Percentiles rank a stretch among this genome's conserved stretches.
Conservation (phyloP, 805 yeast species). For the Monosporozyma yasuniensis region DNA sequence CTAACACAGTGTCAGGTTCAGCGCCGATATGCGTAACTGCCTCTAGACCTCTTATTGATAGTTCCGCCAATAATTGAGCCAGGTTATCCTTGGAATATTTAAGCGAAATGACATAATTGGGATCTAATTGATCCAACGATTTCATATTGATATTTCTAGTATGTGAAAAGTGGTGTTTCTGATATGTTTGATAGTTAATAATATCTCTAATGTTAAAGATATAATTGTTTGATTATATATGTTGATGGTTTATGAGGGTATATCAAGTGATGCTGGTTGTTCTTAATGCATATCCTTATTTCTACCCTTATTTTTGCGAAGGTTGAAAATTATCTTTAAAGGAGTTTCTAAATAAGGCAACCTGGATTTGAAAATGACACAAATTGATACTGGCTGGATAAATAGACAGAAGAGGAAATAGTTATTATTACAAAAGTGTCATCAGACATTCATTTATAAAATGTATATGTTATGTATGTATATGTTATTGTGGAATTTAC, state of each 20-base stretch:
- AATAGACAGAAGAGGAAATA: no score
- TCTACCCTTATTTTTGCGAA: not conserved
- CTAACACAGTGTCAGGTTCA: slow-evolving; percentile 14
- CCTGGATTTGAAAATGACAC: not conserved
- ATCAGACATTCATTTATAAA: not conserved
- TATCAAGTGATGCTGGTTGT: not conserved
- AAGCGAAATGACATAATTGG: slow-evolving; percentile 22
- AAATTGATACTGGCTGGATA: no score
- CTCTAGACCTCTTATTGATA: slow-evolving; percentile 18
- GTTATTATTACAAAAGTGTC: not conserved
- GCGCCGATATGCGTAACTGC: slow-evolving; percentile 22
- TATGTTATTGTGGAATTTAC: not conserved
- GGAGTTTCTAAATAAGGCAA: not conserved
- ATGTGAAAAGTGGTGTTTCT: not conserved
- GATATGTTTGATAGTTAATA: not conserved
- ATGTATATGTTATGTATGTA: not conserved
- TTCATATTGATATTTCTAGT: not conserved
- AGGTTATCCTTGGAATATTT: slow-evolving; percentile 20
- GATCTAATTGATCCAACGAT: slow-evolving; percentile 19
- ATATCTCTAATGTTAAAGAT: not conserved
- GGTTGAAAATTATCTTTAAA: not conserved
- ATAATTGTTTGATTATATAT: not conserved
- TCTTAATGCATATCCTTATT: not conserved
- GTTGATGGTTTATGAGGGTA: not conserved
- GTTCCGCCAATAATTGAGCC: slow-evolving; percentile 18